phyloP scores from a whole-genome alignment of 1,139 yeast species.

The Kurtzmaniella quercitrusa region DNA sequence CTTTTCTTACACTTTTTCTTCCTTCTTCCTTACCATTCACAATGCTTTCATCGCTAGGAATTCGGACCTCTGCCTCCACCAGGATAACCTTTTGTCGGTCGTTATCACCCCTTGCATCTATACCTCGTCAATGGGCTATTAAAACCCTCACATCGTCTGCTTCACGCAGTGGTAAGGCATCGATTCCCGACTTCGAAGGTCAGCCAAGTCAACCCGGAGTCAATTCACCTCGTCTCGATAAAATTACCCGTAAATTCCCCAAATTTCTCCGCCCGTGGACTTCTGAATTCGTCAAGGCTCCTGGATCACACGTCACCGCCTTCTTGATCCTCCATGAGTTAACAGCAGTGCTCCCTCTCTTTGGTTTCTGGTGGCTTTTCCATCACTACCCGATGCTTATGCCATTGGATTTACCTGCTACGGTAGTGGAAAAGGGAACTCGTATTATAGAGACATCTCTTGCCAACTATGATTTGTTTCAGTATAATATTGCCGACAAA shows the following conservation, averaged over 20 bases:
- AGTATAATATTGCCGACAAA: constrained; percentile 46
- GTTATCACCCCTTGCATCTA: not conserved
- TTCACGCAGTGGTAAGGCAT: not conserved
- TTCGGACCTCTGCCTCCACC: not conserved
- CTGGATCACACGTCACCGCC: constrained; percentile 67
- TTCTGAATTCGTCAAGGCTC: constrained; percentile 49
- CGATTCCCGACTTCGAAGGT: constrained; percentile 1
- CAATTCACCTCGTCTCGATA: constrained; percentile 2
- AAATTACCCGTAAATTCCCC: constrained; percentile 30
- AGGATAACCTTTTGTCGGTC: not conserved
- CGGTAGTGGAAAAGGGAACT: constrained; percentile 61
- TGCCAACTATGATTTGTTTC: constrained; percentile 27
- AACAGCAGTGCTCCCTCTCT: constrained; percentile 76
- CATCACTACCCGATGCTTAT: constrained; percentile 45
- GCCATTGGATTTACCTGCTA: constrained; percentile 59
- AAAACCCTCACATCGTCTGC: not conserved
- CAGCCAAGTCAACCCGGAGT: constrained; percentile 1
- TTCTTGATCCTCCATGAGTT: constrained; percentile 80
- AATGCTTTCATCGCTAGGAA: not conserved
- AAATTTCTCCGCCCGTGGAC: constrained; percentile 48
- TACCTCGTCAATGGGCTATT: not conserved
- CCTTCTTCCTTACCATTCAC: not conserved
- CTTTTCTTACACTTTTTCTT: not conserved
- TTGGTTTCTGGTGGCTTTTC: constrained; percentile 71
- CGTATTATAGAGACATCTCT: constrained; percentile 50